These are phyloP conservation scores for Talaromyces sp. DNA, from an alignment of 2,329 filamentous ascomycete genomes.

Conservation along the genomic window DNA sequence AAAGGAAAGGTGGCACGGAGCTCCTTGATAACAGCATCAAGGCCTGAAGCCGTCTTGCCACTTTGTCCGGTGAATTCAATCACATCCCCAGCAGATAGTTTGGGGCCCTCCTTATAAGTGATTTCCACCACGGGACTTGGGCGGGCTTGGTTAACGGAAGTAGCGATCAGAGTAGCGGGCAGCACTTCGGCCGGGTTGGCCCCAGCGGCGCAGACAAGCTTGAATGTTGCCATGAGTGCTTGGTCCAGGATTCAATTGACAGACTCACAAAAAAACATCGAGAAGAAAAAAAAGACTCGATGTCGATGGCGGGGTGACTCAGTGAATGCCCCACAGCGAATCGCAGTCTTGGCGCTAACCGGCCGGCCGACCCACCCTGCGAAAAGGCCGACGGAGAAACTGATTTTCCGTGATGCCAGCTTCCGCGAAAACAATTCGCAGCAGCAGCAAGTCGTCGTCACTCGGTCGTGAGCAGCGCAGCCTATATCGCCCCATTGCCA, in stretches of 20 bases:
- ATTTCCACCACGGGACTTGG: conserved; percentile 31
- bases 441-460: neutral
- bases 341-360: neutral
- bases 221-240: conserved; percentile 26
- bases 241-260: neutral
- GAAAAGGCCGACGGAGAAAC: neutral
- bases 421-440: conserved; percentile 11
- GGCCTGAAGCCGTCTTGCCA: conserved; percentile 26
- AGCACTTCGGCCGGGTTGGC: conserved; percentile 37
- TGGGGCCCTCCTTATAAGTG: conserved; percentile 32
- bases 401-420: conserved; percentile 7
- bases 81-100: conserved; percentile 30
- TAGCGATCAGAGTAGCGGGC: conserved; percentile 37
- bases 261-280: neutral
- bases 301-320: conserved; percentile 6
- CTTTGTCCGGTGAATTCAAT: conserved; percentile 26
- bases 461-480: neutral
- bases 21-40: conserved; percentile 27
- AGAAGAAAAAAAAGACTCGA: neutral
- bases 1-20: conserved; percentile 30
- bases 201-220: conserved; percentile 34
- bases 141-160: conserved; percentile 35
- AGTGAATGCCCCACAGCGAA: conserved; percentile 9
- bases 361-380: neutral
- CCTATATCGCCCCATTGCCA: conserved; percentile 14